Evolutionary conservation across 116 monocot species (phyloP), one percentile per base, ranked within the genome.

Genomic region (Trichopus zeylanicus): DNA sequence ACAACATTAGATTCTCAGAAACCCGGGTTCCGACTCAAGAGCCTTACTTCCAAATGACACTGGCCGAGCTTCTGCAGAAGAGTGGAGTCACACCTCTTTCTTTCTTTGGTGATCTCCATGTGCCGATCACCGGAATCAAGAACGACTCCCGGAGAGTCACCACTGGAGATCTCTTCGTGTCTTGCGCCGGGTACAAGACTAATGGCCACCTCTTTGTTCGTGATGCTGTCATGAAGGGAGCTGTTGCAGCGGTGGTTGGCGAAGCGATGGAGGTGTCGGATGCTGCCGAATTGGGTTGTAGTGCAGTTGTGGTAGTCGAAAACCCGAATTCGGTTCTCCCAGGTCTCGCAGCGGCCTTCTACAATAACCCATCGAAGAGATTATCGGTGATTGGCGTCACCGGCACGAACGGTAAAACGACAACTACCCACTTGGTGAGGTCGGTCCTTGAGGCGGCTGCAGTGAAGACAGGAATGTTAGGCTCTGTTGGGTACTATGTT

Each of bases 351-450:
- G 5, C 49, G 2, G 22, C 22, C 7, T 49, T 49, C 23, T 49
- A 7, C 21, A 20, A 49, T 20, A 49, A 65, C 12, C 72, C 72
- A 20, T 65, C 72, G 2, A 53, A 60, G 51, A 48, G 31, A 23
- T 48, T 65, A 65, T 21, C 53, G 28, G 60, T 72, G 5, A 54
- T 65, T 5, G 72, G 65, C 0, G 31, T 65, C 27, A 65, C 72
- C 3, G 72, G 72, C 48, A 72, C 72, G 19, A 66, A 72, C 29
- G 72, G 72, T 3, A 72, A 72, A 30, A 72, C 72, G 5, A 72
- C 65, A 9, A 66, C 72, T 7, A 6, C 65, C 5, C 46, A 64
- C 46, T 46, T 72, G 31, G 60, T 72, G 26, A 33, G 29, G 26
- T 56, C 59, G 19, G 53, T 72, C 29, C 30, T 51, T 16, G 65